Evolutionary conservation across 805 yeast species (phyloP).

Genomic region (Monosporozyma unispora): DNA sequence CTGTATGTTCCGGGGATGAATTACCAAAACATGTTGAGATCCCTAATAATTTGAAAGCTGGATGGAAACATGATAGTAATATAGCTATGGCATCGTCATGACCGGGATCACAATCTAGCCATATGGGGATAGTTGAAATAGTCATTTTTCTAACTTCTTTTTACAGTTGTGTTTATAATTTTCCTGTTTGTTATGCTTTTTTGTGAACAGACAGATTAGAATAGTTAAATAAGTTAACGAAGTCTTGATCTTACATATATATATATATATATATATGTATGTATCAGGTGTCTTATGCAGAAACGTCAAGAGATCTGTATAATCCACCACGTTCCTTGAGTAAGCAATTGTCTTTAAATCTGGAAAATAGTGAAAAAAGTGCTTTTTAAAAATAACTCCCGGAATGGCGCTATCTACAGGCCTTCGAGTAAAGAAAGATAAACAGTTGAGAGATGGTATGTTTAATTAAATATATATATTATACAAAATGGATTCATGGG

Average conservation of each 20-base stretch:
- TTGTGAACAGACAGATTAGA: no score
- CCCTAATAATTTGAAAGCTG: conserved; percentile 51
- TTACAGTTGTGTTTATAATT: background rate
- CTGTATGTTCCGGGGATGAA: conserved; percentile 53
- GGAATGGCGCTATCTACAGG: no score
- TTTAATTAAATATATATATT: no score
- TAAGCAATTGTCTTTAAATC: background rate
- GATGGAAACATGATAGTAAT: conserved; percentile 51
- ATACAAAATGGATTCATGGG: no score
- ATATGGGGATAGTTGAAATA: conserved; percentile 45
- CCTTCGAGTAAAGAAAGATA: background rate
- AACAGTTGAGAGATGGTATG: no score
- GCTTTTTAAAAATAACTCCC: no score
- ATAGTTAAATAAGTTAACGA: no score
- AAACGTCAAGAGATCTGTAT: no score
- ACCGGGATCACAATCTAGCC: conserved; percentile 93
- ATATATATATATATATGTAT: no score
- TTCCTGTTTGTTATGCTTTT: background rate
- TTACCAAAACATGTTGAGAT: conserved; percentile 74
- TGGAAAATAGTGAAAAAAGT: background rate
- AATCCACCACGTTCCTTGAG: background rate
- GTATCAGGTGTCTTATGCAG: no score
- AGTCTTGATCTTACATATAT: no score
- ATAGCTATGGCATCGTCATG: conserved; percentile 82
- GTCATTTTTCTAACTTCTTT: no score